phyloP scores from a whole-genome alignment of 495 filamentous ascomycete genomes.

The Filosporella fistucella region DNA sequence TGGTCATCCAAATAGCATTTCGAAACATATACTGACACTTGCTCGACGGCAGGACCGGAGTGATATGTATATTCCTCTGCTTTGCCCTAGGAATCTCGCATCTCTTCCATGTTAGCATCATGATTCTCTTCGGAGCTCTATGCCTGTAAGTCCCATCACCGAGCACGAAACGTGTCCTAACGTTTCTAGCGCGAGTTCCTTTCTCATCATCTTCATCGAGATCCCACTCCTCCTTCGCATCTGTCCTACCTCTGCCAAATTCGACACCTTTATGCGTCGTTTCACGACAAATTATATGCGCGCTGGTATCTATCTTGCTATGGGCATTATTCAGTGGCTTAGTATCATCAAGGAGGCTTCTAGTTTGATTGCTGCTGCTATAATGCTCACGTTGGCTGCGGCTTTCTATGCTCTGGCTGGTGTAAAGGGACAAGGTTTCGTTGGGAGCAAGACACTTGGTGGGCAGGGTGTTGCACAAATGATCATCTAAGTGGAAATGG shows the following conservation, averaged over 20 bases:
- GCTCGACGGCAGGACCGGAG: conserved; percentile 70
- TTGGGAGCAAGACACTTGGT: conserved; percentile 94
- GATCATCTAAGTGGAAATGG: conserved; percentile 68
- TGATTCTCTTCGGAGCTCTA: conserved; percentile 78
- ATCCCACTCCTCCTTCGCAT: conserved; percentile 95
- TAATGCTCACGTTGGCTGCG: conserved; percentile 72
- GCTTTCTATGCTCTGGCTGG: conserved; percentile 81
- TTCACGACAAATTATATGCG: conserved; percentile 97
- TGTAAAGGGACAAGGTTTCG: conserved; percentile 88
- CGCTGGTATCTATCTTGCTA: conserved; percentile 78
- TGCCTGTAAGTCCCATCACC: conserved; percentile 65
- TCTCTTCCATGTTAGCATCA: conserved; percentile 59
- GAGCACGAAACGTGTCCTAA: conserved; percentile 8
- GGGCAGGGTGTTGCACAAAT: conserved; percentile 95
- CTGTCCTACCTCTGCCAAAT: conserved; percentile 87
- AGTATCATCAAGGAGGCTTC: conserved; percentile 59
- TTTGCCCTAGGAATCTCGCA: conserved; percentile 93
- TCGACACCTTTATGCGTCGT: conserved; percentile 85
- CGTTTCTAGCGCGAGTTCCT: conserved; percentile 60
- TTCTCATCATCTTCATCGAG: conserved; percentile 94
- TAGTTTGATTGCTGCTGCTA: conserved; percentile 79
- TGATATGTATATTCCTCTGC: conserved; percentile 91
- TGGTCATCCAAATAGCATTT: background rate
- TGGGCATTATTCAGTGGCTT: conserved; percentile 81
- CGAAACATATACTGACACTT: conserved; percentile 10